Evolutionary conservation across 2,329 filamentous ascomycete species (phyloP).

Genomic region (Pseudocercospora ulei): DNA sequence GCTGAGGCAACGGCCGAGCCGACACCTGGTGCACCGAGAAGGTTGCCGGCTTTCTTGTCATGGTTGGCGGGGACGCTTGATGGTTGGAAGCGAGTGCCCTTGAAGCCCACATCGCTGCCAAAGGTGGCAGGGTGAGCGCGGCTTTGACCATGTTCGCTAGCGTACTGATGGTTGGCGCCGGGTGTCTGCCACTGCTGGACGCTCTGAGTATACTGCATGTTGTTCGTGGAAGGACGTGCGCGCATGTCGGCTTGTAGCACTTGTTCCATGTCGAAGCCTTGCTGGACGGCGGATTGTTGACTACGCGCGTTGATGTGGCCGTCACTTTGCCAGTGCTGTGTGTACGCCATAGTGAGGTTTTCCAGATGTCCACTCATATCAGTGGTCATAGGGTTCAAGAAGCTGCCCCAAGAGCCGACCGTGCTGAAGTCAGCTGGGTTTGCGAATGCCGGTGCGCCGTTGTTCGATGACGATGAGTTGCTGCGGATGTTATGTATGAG

Average conservation of each 20-base stretch:
- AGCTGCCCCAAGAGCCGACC: conserved; percentile 6
- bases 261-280: background rate
- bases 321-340: background rate
- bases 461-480: conserved; percentile 8
- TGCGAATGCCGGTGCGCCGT: conserved; percentile 8
- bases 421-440: conserved; percentile 6
- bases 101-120: conserved; percentile 13
- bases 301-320: background rate
- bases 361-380: conserved; percentile 6
- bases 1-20: conserved; percentile 10
- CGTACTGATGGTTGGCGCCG: background rate
- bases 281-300: background rate
- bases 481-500: conserved; percentile 12
- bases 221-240: background rate
- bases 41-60: conserved; percentile 10
- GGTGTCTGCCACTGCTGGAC: background rate
- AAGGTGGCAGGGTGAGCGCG: conserved; percentile 9
- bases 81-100: conserved; percentile 4
- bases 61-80: conserved; percentile 9
- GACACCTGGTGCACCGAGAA: conserved; percentile 10
- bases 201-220: background rate
- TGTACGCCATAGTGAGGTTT: conserved; percentile 6
- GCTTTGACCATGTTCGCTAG: conserved; percentile 1
- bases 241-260: conserved; percentile 4
- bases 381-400: conserved; percentile 4